Percentiles rank a stretch among this genome's conserved stretches.
phyloP scores from a whole-genome alignment of 192 early-diverging fungal genomes.

The Entomortierella chlamydospora region DNA sequence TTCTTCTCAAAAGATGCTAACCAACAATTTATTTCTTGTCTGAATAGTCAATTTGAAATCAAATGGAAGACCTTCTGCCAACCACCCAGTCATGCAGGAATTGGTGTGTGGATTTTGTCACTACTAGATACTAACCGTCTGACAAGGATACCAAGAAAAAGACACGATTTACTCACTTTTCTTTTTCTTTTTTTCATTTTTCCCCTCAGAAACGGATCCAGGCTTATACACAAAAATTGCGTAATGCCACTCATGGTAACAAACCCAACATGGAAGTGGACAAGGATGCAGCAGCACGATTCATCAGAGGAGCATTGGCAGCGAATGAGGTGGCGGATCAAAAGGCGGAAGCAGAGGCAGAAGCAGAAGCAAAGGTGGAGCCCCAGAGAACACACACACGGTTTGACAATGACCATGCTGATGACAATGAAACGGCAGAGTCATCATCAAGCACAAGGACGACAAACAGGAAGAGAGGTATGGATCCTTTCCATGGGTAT shows the following conservation, averaged over 20 bases:
- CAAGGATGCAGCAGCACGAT: conserved; percentile 61
- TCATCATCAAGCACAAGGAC: not conserved
- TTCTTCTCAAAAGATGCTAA: no score
- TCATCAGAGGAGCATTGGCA: conserved; percentile 58
- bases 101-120: conserved; percentile 37
- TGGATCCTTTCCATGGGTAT: conserved; percentile 48
- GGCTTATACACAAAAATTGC: conserved; percentile 36
- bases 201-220: conserved; percentile 62
- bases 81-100: conserved; percentile 67
- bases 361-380: not conserved
- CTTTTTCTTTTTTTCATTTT: not conserved
- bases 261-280: conserved; percentile 56
- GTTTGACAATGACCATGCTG: conserved; percentile 1
- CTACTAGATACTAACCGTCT: not conserved
- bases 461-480: conserved; percentile 16
- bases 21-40: no score
- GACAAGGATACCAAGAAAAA: no score
- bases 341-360: conserved; percentile 11
- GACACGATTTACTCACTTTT: no score
- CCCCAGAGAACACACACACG: conserved; percentile 15
- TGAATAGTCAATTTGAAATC: conserved; percentile 65
- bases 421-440: not conserved
- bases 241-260: conserved; percentile 25
- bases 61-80: conserved; percentile 63
- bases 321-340: conserved; percentile 25